Evolutionary conservation across 2,329 filamentous ascomycete genomes (phyloP).

Genomic region (Exophiala spinifera): DNA sequence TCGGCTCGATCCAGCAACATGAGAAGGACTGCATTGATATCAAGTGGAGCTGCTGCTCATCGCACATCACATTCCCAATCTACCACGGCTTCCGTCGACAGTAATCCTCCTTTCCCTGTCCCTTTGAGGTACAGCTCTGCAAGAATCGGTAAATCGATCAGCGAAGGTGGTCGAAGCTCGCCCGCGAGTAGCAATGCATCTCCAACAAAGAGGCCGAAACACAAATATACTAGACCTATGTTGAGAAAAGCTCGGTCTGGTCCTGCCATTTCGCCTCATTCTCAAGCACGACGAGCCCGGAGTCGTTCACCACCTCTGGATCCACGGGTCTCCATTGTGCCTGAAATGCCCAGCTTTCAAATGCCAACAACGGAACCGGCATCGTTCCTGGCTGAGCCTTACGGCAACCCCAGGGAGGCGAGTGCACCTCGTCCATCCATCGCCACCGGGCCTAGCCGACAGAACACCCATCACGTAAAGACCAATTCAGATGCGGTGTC

Average conservation of each 20-base stretch:
- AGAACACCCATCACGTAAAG: constrained; percentile 36
- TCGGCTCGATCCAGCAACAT: constrained; percentile 57
- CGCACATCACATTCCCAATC: constrained; percentile 58
- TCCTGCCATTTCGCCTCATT: constrained; percentile 37
- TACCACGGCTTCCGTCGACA: constrained; percentile 45
- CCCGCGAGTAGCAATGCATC: constrained; percentile 57
- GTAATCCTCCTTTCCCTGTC: constrained; percentile 81
- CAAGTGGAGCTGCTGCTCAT: constrained; percentile 71
- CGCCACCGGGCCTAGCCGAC: constrained; percentile 49
- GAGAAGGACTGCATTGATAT: constrained; percentile 75
- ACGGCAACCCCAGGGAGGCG: constrained; percentile 20
- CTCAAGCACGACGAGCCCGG: constrained; percentile 35
- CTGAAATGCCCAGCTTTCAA: constrained; percentile 34
- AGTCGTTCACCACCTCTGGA: constrained; percentile 45
- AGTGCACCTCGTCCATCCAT: constrained; percentile 29
- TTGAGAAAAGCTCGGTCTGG: constrained; percentile 84
- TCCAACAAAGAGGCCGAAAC: constrained; percentile 52
- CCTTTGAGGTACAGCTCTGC: constrained; percentile 85
- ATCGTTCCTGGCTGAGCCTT: constrained; percentile 10
- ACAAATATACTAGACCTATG: constrained; percentile 47
- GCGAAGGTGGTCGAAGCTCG: constrained; percentile 76
- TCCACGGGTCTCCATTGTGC: constrained; percentile 28
- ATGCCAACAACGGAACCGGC: constrained; percentile 24
- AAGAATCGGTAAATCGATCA: constrained; percentile 63
- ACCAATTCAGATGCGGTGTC: constrained; percentile 55